These are phyloP conservation scores for Pterothamnion heteromorphum DNA, from an alignment of 31 red algal species.

Conservation along the genomic window DNA sequence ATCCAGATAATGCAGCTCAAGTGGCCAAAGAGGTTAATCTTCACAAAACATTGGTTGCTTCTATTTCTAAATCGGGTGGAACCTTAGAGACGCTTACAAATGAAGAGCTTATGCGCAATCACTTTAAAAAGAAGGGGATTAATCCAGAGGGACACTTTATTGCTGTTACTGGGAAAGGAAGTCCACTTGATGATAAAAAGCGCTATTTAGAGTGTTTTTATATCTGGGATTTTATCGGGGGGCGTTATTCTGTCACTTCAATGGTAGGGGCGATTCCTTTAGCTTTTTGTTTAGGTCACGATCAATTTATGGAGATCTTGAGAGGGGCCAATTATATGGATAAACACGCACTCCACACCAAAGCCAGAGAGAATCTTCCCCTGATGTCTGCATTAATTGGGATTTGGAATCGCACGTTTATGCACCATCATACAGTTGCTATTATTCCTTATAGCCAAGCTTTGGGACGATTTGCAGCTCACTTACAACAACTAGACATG, in stretches of 20 bases:
- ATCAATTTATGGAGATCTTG: conserved; percentile 71
- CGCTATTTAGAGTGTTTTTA: too few species aligned
- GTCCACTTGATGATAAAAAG: too few species aligned
- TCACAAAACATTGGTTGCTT: too few species aligned
- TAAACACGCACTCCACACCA: conserved; percentile 62
- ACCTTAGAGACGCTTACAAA: too few species aligned
- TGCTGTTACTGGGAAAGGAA: too few species aligned
- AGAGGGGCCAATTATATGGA: conserved; percentile 77
- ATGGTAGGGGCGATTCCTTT: conserved; percentile 87
- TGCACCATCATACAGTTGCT: conserved; percentile 78
- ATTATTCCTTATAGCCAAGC: conserved; percentile 94
- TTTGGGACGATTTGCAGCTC: conserved; percentile 69
- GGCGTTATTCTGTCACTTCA: conserved; percentile 92
- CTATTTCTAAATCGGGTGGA: too few species aligned
- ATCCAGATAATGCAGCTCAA: too few species aligned
- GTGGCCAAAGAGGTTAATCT: too few species aligned
- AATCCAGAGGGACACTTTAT: too few species aligned
- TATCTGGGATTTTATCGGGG: conserved; percentile 99
- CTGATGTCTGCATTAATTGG: conserved; percentile 87
- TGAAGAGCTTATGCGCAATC: too few species aligned
- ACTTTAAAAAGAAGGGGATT: too few species aligned
- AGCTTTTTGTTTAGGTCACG: conserved; percentile 77
- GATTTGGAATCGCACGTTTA: conserved; percentile 95
- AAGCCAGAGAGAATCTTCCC: conserved; percentile 77
- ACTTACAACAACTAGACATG: conserved; percentile 98